Evolutionary conservation across 139 green algal genomes (phyloP).

Genomic region (Helicosporidium sp.): DNA sequence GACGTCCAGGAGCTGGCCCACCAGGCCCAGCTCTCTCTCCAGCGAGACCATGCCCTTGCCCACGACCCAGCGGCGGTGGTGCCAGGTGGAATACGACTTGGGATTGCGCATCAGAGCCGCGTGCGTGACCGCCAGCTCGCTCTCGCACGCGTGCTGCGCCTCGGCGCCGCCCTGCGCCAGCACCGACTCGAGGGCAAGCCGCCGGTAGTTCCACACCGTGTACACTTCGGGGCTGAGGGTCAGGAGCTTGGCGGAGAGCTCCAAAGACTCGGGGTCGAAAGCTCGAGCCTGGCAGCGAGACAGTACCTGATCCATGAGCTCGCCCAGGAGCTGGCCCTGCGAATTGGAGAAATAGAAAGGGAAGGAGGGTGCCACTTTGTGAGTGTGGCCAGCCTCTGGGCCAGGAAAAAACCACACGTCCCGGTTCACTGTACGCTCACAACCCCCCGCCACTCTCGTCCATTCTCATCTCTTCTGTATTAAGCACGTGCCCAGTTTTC

Average conservation of each 20-base stretch:
- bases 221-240: slow-evolving; percentile 75
- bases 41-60: slow-evolving; percentile 23
- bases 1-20: slow-evolving; percentile 41
- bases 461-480: neutral
- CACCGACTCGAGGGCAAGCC: slow-evolving; percentile 33
- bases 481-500: neutral
- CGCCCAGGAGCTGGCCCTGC: slow-evolving; percentile 24
- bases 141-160: slow-evolving; percentile 12
- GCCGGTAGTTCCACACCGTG: slow-evolving; percentile 77
- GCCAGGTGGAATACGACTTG: slow-evolving; percentile 84
- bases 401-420: too few relatives aligned
- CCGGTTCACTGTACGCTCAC: too few relatives aligned
- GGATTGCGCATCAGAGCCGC: slow-evolving; percentile 53
- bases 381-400: too few relatives aligned
- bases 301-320: slow-evolving; percentile 35
- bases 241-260: slow-evolving; percentile 30
- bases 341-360: slow-evolving; percentile 24
- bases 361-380: too few relatives aligned
- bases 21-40: slow-evolving; percentile 32
- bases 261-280: slow-evolving; percentile 17
- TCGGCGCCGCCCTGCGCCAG: slow-evolving; percentile 17
- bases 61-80: slow-evolving; percentile 80
- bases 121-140: slow-evolving; percentile 43
- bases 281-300: neutral
- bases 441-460: too few relatives aligned